These are phyloP conservation scores for Exophiala mesophila DNA, from an alignment of 2,329 filamentous ascomycete genomes.

Conservation along the genomic window DNA sequence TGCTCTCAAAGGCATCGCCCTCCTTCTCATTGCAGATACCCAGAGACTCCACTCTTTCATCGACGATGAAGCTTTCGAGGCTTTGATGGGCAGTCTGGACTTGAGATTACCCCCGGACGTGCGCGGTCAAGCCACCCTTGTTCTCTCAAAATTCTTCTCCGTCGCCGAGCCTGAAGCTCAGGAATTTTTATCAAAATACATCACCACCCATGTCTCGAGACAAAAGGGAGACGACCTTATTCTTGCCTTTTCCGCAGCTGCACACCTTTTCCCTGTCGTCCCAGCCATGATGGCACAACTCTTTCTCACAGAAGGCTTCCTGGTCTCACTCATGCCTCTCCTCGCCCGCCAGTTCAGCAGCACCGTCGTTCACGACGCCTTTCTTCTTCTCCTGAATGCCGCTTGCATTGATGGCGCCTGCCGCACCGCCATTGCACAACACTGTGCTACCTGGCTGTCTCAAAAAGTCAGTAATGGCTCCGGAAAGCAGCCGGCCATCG, in stretches of 20 bases:
- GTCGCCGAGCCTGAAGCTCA: constrained; percentile 67
- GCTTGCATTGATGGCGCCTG: constrained; percentile 82
- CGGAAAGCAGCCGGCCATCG: constrained; percentile 48
- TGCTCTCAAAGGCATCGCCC: constrained; percentile 56
- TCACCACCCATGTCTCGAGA: constrained; percentile 65
- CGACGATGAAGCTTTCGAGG: constrained; percentile 73
- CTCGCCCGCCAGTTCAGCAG: constrained; percentile 79
- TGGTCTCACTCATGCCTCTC: constrained; percentile 68
- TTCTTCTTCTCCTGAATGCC: constrained; percentile 83
- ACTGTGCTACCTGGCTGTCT: constrained; percentile 82
- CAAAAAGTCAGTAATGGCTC: constrained; percentile 72
- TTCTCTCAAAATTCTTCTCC: constrained; percentile 78
- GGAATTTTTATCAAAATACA: constrained; percentile 66
- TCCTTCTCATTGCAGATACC: constrained; percentile 53
- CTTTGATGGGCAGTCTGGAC: constrained; percentile 80
- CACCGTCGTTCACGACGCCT: constrained; percentile 76
- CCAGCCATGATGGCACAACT: constrained; percentile 69
- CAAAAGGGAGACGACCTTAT: constrained; percentile 84
- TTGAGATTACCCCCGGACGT: constrained; percentile 70
- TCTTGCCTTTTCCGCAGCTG: constrained; percentile 86
- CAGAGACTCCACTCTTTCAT: constrained; percentile 43
- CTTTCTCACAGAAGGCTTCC: constrained; percentile 84
- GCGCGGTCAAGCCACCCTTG: constrained; percentile 74
- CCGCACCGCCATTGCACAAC: constrained; percentile 75
- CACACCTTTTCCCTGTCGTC: constrained; percentile 79